These are phyloP conservation scores for Chamaecyparis obtusa DNA, from an alignment of 75 land plant species.

Conservation along the genomic window DNA sequence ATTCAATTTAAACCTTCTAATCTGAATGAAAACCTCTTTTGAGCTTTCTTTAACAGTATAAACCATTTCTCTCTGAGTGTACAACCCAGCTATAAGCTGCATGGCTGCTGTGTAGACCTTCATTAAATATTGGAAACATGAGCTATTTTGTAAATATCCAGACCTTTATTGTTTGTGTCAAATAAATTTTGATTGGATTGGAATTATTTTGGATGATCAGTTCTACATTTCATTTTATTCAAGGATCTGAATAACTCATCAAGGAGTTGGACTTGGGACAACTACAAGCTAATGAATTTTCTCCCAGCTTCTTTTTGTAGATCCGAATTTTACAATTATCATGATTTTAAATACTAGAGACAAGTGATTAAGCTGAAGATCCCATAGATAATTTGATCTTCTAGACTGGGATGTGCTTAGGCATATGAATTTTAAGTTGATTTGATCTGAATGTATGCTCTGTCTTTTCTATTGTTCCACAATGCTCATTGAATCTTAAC, in stretches of 20 bases:
- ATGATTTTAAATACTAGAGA: neutral
- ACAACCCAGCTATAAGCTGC: neutral
- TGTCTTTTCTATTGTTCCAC: neutral
- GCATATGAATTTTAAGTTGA: neutral
- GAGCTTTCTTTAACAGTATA: neutral
- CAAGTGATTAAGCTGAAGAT: neutral
- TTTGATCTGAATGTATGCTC: neutral
- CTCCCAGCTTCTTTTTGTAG: neutral
- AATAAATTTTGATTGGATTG: slow-evolving; percentile 1
- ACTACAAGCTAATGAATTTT: neutral
- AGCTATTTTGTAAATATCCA: neutral
- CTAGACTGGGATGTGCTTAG: neutral
- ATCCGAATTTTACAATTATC: neutral
- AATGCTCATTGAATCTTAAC: neutral
- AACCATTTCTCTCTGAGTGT: neutral
- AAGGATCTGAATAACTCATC: neutral
- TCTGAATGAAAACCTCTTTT: neutral
- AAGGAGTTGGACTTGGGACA: neutral
- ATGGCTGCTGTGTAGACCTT: neutral
- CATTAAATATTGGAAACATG: neutral
- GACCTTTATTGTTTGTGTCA: neutral
- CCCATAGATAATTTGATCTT: neutral
- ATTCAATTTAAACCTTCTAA: neutral
- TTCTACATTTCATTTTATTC: neutral
- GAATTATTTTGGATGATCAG: neutral